phyloP scores from a whole-genome alignment of 2,329 filamentous ascomycete genomes.

The Colletotrichum magnum region DNA sequence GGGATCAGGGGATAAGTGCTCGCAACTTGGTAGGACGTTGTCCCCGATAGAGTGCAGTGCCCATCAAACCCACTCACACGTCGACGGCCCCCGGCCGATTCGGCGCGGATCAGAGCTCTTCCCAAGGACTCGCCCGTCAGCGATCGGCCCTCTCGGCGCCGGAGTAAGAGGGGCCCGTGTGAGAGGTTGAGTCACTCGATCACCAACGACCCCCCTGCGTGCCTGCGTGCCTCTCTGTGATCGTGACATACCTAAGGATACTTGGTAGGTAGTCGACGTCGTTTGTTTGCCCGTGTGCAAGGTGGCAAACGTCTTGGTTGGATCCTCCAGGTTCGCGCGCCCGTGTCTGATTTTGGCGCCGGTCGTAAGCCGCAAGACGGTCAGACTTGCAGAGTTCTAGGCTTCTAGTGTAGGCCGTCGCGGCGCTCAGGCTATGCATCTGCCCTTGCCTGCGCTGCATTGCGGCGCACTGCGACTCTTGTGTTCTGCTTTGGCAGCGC shows the following conservation, averaged over 20 bases:
- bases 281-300: slow-evolving; percentile 25
- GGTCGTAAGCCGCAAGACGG: slow-evolving; percentile 16
- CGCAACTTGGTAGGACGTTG: slow-evolving; percentile 13
- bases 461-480: background rate
- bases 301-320: slow-evolving; percentile 13
- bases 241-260: background rate
- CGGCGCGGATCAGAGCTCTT: slow-evolving; percentile 20
- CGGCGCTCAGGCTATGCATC: slow-evolving; percentile 15
- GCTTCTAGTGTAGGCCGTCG: slow-evolving; percentile 17
- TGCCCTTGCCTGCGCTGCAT: no score
- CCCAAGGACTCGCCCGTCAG: slow-evolving; percentile 12
- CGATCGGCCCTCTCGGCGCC: slow-evolving; percentile 34
- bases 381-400: slow-evolving; percentile 28
- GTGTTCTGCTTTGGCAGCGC: slow-evolving; percentile 24
- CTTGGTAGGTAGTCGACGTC: background rate
- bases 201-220: slow-evolving; percentile 4
- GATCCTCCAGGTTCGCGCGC: background rate
- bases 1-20: slow-evolving; percentile 1
- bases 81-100: slow-evolving; percentile 8
- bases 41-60: slow-evolving; percentile 28
- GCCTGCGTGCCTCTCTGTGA: background rate
- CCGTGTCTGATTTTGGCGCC: slow-evolving; percentile 14
- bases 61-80: slow-evolving; percentile 23
- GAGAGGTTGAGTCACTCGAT: slow-evolving; percentile 21
- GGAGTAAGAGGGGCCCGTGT: slow-evolving; percentile 15